phyloP scores from a whole-genome alignment of 192 early-diverging fungal species.

The Coemansia sp. region DNA sequence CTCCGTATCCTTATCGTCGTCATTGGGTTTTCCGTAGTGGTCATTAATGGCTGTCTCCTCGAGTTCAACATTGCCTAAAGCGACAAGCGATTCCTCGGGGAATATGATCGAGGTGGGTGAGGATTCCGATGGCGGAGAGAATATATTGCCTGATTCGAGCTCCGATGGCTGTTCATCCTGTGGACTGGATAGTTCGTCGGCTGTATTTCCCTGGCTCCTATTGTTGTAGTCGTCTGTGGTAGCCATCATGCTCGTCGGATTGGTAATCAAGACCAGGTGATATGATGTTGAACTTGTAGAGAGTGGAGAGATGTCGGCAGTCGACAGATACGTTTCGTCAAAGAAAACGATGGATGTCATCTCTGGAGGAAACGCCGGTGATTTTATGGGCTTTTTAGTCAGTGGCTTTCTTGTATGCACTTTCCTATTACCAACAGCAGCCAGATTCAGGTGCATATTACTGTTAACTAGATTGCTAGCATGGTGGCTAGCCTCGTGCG shows the following conservation, averaged over 20 bases:
- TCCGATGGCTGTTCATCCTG: background rate
- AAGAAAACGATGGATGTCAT: background rate
- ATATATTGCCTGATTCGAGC: background rate
- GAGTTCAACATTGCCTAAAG: background rate
- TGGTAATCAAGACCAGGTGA: too few relatives aligned
- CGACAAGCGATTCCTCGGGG: background rate
- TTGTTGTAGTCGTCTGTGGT: background rate
- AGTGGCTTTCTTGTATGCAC: background rate
- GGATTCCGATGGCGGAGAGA: background rate
- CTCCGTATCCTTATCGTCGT: too few relatives aligned
- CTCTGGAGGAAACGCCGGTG: background rate
- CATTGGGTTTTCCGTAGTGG: too few relatives aligned
- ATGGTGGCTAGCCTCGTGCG: background rate
- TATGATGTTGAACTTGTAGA: too few relatives aligned
- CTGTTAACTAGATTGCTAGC: background rate
- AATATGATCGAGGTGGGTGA: background rate
- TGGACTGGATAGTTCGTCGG: background rate
- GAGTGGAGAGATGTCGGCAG: too few relatives aligned
- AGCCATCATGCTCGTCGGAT: too few relatives aligned
- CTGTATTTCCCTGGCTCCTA: background rate
- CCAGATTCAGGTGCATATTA: too few relatives aligned
- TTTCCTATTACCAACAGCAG: too few relatives aligned
- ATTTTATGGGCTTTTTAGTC: background rate
- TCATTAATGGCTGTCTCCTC: too few relatives aligned
- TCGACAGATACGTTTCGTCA: background rate